These are phyloP conservation scores for Aureobasidium uvarum DNA, from an alignment of 2,329 filamentous ascomycete species.

Conservation along the genomic window DNA sequence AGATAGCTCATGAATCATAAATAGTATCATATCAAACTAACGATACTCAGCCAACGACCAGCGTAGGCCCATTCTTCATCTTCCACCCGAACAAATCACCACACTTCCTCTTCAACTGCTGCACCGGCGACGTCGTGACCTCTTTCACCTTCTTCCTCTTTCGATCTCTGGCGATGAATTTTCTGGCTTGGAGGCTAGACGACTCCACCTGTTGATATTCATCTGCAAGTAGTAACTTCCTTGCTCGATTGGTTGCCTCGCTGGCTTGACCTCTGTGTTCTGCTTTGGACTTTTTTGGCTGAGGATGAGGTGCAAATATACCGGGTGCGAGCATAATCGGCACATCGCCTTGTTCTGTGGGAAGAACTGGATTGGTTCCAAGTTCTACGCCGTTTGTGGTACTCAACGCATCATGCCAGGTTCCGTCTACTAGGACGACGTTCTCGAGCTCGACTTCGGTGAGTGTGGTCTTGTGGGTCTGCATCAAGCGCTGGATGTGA, in stretches of 20 bases:
- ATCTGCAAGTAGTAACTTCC: not conserved
- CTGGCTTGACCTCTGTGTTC: not conserved
- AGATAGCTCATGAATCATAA: not conserved
- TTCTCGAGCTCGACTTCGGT: constrained; percentile 79
- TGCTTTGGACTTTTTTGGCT: not conserved
- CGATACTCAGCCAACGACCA: not conserved
- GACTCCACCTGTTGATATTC: not conserved
- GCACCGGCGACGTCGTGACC: not conserved
- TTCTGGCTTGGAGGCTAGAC: no score
- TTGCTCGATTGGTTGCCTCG: not conserved
- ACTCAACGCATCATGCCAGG: constrained; percentile 79
- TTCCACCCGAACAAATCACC: not conserved
- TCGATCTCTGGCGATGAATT: not conserved
- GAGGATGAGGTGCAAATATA: not conserved
- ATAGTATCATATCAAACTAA: not conserved
- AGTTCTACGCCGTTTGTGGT: constrained; percentile 54
- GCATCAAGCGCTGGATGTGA: constrained; percentile 69
- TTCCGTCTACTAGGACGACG: constrained; percentile 66
- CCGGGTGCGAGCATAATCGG: constrained; percentile 27
- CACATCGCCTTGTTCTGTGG: constrained; percentile 25
- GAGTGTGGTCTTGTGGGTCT: constrained; percentile 64
- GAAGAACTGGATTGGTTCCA: no score
- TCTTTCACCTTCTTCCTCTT: not conserved
- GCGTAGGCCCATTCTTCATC: constrained; percentile 2
- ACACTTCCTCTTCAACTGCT: not conserved